A percentile compares a stretch with the other conserved stretches of the same genome.
Conservation (phyloP, 2,329 filamentous ascomycete species). For the Hymenoscyphus albidus region DNA sequence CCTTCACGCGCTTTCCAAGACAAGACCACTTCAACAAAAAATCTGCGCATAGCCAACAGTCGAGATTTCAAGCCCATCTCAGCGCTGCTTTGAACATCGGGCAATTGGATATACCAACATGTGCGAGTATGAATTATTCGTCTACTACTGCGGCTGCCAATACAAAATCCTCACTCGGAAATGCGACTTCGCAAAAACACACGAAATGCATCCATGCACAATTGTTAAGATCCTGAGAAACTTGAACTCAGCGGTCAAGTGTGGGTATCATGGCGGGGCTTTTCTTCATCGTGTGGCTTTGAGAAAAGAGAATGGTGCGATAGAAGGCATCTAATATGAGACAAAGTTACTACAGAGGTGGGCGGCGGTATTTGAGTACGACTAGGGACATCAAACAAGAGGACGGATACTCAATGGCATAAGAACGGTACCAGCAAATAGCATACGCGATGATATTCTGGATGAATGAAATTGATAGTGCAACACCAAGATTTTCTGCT, state of each 20-base stretch:
- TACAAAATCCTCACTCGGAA: conserved; percentile 2
- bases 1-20: background rate
- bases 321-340: background rate
- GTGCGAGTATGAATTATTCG: conserved; percentile 1
- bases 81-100: background rate
- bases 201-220: background rate
- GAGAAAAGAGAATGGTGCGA: background rate
- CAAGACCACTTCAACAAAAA: background rate
- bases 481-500: background rate
- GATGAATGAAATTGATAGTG: background rate
- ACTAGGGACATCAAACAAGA: background rate
- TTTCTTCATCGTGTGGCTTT: background rate
- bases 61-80: background rate
- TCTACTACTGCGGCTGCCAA: conserved; percentile 2
- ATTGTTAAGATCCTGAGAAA: background rate
- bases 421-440: background rate
- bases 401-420: background rate
- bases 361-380: background rate
- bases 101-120: background rate
- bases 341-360: background rate
- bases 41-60: background rate
- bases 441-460: background rate
- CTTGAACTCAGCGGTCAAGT: background rate
- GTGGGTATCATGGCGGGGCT: conserved; percentile 3
- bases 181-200: background rate